Base-by-base conservation (phyloP, 2,329 filamentous ascomycete genomes). In the Domatiomyces catenatus region DNA sequence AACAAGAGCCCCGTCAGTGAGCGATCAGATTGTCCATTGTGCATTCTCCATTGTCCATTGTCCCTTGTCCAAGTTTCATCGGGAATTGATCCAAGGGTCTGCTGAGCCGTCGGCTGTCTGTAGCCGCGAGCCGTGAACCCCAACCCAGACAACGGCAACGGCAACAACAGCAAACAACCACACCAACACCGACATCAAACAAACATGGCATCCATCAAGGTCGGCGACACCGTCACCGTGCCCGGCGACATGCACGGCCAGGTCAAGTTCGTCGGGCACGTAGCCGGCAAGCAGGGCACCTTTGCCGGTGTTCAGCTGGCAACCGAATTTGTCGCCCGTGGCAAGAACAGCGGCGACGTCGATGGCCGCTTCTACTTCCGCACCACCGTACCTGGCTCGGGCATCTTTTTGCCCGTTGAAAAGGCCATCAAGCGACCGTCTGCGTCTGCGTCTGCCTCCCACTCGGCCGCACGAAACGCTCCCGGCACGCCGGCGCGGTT, bases 281-380 rank as follows among this genome's bases (percentile, higher is more conserved):
- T 98, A 42, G 79, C 81, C 59, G 89, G 89, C 56, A 95, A 94
- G 72, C 87, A 84, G 59, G 92, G 92, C 48, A 77, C 79, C 18
- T 98, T 98, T 72, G 88, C 86, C 28, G 92, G 92, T 45, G 86
- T 98, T 36, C 92, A 98, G 67, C 74, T 98, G 56, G 80, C 83
- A 61, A 72, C 78, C 49, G 85, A 94, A 58, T 93, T 83, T 70
- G 85, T 88, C 32, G 67, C 75, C 48, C 79, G 84, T 63, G 92
- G 92, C 32, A 98, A 98, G 74, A 98, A 98, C 64, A 93, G 79
- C 61, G 92, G 92, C 56, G 89, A 94, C 66, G 92, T 96, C 50
- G 90, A 96, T 59, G 92, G 90, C 42, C 72, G 71, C 52, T 72
- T 71, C 50, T 98, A 98, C 69, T 98, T 98, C 66, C 75, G 73